phyloP scores from a whole-genome alignment of 768 basidiomycete genomes.

The Lyophyllum semitale region DNA sequence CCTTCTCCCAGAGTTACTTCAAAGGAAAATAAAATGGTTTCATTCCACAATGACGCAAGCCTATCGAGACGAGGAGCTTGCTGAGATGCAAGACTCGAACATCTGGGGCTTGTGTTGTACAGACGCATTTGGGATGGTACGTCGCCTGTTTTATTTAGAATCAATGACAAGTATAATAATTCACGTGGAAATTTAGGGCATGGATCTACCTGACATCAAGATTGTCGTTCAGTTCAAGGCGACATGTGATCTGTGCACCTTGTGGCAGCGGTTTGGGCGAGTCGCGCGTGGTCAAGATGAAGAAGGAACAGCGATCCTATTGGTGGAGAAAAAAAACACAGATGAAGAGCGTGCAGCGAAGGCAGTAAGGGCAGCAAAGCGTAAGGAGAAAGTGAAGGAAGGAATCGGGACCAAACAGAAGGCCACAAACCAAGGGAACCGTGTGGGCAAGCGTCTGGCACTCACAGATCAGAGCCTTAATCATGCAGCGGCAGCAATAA shows the following conservation, averaged over 20 bases:
- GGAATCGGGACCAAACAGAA: not conserved
- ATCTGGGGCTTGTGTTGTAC: conserved; percentile 27
- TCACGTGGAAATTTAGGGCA: conserved; percentile 24
- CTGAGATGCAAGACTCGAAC: not conserved
- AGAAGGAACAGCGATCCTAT: conserved; percentile 22
- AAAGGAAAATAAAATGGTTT: conserved; percentile 26
- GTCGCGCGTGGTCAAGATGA: conserved; percentile 18
- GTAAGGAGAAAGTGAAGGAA: not conserved
- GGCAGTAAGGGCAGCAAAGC: conserved; percentile 4
- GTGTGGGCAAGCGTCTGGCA: not conserved
- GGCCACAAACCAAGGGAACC: not conserved
- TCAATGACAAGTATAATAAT: not conserved
- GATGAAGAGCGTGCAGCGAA: conserved; percentile 20
- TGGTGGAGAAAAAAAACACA: conserved; percentile 29
- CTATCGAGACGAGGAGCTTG: conserved; percentile 19
- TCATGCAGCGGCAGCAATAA: not conserved
- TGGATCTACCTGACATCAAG: conserved; percentile 33
- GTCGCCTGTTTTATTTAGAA: conserved; percentile 4
- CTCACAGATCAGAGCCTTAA: conserved; percentile 5
- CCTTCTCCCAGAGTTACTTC: conserved; percentile 7
- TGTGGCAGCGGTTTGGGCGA: conserved; percentile 37
- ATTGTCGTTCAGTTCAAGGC: conserved; percentile 36
- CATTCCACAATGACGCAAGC: conserved; percentile 28
- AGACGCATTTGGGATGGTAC: conserved; percentile 37
- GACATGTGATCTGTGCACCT: conserved; percentile 21